phyloP scores from a whole-genome alignment of 108 stramenopile species.

The Pseudonitzschia multiseries region DNA sequence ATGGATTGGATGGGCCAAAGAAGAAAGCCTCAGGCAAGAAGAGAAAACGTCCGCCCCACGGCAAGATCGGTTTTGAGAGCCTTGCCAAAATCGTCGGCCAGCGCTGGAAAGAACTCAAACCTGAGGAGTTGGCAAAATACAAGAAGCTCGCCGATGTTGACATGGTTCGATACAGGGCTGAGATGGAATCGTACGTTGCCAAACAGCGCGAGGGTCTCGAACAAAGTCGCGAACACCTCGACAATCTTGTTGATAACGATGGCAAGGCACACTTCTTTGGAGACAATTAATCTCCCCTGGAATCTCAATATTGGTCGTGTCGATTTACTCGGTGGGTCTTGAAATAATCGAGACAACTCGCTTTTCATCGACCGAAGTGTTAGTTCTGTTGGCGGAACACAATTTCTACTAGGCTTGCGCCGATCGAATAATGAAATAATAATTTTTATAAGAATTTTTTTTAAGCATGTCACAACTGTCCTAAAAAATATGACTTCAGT shows the following conservation, averaged over 20 bases:
- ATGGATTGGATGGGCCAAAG: conserved; percentile 20
- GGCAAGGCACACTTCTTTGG: conserved; percentile 46
- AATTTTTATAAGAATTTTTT: no score
- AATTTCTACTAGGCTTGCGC: no score
- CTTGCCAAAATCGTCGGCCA: conserved; percentile 55
- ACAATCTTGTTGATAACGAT: conserved; percentile 39
- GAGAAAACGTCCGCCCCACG: conserved; percentile 34
- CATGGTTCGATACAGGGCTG: conserved; percentile 50
- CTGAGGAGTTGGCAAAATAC: conserved; percentile 45
- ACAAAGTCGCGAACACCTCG: conserved; percentile 46
- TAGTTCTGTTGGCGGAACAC: no score
- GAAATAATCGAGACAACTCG: no score
- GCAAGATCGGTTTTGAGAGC: conserved; percentile 56
- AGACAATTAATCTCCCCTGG: conserved; percentile 7
- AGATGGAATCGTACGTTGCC: conserved; percentile 48
- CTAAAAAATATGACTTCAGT: no score
- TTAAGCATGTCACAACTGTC: no score
- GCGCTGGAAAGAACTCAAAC: conserved; percentile 50
- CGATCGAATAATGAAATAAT: no score
- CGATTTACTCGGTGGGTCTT: neutral
- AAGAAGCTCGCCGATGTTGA: conserved; percentile 52
- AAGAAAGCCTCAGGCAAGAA: conserved; percentile 39
- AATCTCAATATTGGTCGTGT: neutral
- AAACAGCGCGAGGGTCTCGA: conserved; percentile 50
- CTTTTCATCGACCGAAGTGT: no score